phyloP scores from a whole-genome alignment of 2,329 filamentous ascomycete species.

The Phaeosphaeria sp. region DNA sequence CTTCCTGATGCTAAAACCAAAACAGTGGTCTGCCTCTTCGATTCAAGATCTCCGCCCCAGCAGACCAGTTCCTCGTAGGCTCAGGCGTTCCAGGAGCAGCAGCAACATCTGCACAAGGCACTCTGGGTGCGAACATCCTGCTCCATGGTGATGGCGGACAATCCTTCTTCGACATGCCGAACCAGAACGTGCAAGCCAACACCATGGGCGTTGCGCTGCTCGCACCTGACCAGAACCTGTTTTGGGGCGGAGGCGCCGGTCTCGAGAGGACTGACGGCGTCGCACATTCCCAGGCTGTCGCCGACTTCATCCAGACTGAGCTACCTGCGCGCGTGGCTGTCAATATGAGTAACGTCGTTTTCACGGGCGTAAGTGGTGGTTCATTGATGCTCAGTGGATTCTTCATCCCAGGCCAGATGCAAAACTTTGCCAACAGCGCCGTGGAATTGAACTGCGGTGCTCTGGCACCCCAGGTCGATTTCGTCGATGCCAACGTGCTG shows the following conservation, averaged over 20 bases:
- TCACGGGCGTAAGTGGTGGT: slow-evolving; percentile 65
- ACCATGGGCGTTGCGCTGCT: slow-evolving; percentile 63
- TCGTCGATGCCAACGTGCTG: slow-evolving; percentile 55
- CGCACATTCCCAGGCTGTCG: slow-evolving; percentile 63
- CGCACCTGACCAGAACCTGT: slow-evolving; percentile 61
- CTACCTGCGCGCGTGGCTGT: slow-evolving; percentile 63
- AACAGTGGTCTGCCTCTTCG: slow-evolving; percentile 60
- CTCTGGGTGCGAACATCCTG: slow-evolving; percentile 61
- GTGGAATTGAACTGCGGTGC: slow-evolving; percentile 65
- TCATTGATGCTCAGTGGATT: slow-evolving; percentile 62
- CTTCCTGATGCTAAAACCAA: slow-evolving; percentile 10
- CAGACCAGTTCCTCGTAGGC: slow-evolving; percentile 59
- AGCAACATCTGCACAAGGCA: slow-evolving; percentile 41
- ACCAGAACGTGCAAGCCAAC: slow-evolving; percentile 59
- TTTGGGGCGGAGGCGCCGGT: slow-evolving; percentile 65
- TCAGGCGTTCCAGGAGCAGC: slow-evolving; percentile 59
- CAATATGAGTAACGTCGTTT: slow-evolving; percentile 60
- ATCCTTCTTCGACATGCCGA: slow-evolving; percentile 66
- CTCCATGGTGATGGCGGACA: slow-evolving; percentile 67
- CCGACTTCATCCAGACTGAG: slow-evolving; percentile 58
- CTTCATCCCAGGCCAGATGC: slow-evolving; percentile 64
- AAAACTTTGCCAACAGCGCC: slow-evolving; percentile 58
- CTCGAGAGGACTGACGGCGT: slow-evolving; percentile 63
- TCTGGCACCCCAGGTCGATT: slow-evolving; percentile 60
- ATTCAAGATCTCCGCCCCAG: slow-evolving; percentile 64